Percentiles rank a stretch among this genome's conserved stretches.
Evolutionary conservation across 371 early-diverging fungal species (phyloP).

Genomic region (Dichotomocladium elegans): DNA sequence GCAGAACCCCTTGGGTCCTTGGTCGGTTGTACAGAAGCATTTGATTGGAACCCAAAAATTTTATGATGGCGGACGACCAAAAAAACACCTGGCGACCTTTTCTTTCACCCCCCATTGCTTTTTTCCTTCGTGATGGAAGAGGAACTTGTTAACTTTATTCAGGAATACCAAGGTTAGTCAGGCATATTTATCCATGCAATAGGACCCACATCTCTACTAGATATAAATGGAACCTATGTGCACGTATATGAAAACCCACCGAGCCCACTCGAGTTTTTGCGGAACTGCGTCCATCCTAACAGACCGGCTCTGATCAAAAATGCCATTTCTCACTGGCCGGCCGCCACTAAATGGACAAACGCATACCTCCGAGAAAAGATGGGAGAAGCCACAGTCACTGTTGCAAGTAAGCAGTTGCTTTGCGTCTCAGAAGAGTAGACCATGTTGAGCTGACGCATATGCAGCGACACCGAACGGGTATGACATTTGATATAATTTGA

Average conservation of each 20-base stretch:
- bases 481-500: background rate
- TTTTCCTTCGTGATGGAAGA: conserved; percentile 16
- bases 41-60: no score
- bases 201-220: conserved; percentile 14
- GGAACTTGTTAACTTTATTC: conserved; percentile 21
- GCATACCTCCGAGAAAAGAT: conserved; percentile 51
- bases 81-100: no score
- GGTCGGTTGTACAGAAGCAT: no score
- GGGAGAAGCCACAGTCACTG: conserved; percentile 51
- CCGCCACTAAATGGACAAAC: conserved; percentile 57
- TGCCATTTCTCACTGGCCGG: conserved; percentile 58
- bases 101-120: background rate
- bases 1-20: no score
- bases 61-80: no score
- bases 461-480: conserved; percentile 46
- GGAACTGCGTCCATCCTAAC: conserved; percentile 37
- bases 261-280: conserved; percentile 34
- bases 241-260: conserved; percentile 28
- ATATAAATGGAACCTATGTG: conserved; percentile 36
- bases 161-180: conserved; percentile 42
- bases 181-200: background rate
- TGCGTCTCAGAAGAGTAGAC: background rate
- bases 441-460: no score
- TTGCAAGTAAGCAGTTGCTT: conserved; percentile 43
- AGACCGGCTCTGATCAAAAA: conserved; percentile 42